Evolutionary conservation across 306 rosid species (phyloP).

Genomic region (Lotus japonicus): DNA sequence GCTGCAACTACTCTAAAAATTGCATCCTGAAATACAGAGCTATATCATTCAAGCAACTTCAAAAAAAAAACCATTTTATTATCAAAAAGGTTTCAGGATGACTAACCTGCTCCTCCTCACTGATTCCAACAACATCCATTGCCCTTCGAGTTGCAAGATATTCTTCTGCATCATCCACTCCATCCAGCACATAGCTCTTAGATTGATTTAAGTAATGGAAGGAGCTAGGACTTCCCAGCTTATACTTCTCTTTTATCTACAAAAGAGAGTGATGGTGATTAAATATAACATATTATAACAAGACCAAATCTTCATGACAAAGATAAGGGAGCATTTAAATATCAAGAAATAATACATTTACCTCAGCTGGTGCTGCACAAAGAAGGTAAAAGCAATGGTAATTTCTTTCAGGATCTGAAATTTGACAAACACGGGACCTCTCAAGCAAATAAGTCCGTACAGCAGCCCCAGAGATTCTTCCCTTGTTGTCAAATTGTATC

Average conservation of each 20-base stretch:
- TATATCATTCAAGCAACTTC: conserved; percentile 22
- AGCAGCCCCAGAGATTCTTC: conserved; percentile 99
- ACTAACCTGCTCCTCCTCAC: conserved; percentile 89
- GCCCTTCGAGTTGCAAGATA: conserved; percentile 97
- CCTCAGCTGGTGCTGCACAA: conserved; percentile 96
- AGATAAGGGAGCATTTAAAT: conserved; percentile 14
- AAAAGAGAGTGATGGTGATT: conserved; percentile 8
- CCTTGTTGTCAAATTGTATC: conserved; percentile 98
- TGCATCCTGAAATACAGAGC: conserved; percentile 62
- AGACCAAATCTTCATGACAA: background rate
- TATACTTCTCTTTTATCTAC: conserved; percentile 81
- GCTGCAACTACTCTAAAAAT: conserved; percentile 96
- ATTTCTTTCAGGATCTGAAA: conserved; percentile 97
- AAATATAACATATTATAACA: conserved; percentile 1
- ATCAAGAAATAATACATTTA: conserved; percentile 29
- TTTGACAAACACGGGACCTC: conserved; percentile 98
- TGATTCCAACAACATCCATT: conserved; percentile 98
- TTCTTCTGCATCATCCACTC: conserved; percentile 84
- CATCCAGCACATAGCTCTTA: conserved; percentile 74
- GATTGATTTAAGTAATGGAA: conserved; percentile 98
- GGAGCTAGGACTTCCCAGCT: conserved; percentile 72
- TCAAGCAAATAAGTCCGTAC: conserved; percentile 91
- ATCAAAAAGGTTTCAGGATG: conserved; percentile 20
- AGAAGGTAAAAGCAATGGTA: conserved; percentile 99
- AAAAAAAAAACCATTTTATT: background rate